Percentiles rank a stretch among this genome's conserved stretches.
phyloP scores from a whole-genome alignment of 345 rosid species.

The Linum tenue region DNA sequence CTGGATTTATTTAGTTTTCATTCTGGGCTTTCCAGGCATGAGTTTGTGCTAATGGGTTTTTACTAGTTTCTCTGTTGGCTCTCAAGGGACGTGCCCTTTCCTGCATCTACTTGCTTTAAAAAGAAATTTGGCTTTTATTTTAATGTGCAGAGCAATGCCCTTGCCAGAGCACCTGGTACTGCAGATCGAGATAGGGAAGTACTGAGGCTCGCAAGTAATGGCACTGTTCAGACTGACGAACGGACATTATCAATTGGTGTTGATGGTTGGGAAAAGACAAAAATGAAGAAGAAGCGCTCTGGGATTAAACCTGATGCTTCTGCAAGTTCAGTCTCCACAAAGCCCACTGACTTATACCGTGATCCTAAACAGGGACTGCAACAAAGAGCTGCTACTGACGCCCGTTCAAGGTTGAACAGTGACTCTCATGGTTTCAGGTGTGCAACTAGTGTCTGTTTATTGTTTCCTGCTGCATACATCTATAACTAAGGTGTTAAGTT shows the following conservation, averaged over 20 bases:
- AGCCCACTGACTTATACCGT: constrained; percentile 45
- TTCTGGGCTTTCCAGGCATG: too few species aligned
- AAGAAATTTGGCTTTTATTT: too few species aligned
- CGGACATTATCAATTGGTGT: constrained; percentile 52
- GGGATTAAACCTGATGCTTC: constrained; percentile 64
- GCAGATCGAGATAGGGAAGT: constrained; percentile 73
- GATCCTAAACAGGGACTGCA: constrained; percentile 68
- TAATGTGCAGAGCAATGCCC: constrained; percentile 55
- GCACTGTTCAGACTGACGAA: constrained; percentile 59
- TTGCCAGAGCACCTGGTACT: constrained; percentile 52
- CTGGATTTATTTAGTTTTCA: not conserved
- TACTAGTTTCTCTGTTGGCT: not conserved
- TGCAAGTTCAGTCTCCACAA: constrained; percentile 40
- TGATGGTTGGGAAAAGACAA: constrained; percentile 93
- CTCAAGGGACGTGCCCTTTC: constrained; percentile 3
- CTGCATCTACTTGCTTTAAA: constrained; percentile 1
- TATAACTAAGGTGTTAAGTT: too few species aligned
- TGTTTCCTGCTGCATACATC: too few species aligned
- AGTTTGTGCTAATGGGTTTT: too few species aligned
- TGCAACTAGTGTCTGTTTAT: not conserved
- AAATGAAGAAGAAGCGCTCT: constrained; percentile 86
- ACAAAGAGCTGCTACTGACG: constrained; percentile 45
- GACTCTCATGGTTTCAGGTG: constrained; percentile 79
- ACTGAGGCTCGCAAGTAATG: constrained; percentile 47
- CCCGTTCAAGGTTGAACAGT: constrained; percentile 54